Percentiles rank a stretch among this genome's conserved stretches.
Evolutionary conservation across 306 rosid species (phyloP).

Genomic region (Castanopsis chinensis): DNA sequence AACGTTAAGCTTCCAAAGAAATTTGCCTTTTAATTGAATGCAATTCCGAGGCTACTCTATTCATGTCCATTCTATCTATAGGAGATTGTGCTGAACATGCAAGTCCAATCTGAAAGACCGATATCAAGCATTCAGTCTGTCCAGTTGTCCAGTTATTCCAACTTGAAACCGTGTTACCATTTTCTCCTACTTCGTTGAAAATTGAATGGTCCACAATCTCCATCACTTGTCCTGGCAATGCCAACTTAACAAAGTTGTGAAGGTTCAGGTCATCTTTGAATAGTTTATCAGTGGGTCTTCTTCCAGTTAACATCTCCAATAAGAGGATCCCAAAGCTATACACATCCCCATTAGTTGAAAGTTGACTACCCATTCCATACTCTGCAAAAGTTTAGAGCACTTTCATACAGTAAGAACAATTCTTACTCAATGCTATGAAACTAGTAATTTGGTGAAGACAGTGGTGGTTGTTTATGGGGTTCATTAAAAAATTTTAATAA

Average conservation of each 20-base stretch:
- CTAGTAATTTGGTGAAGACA: not conserved
- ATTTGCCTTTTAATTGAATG: not conserved
- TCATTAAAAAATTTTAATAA: too few species aligned
- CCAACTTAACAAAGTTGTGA: constrained; percentile 1
- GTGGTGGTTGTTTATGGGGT: too few species aligned
- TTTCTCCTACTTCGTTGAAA: not conserved
- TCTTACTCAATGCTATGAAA: not conserved
- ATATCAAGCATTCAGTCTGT: not conserved
- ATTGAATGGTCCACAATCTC: not conserved
- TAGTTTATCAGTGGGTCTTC: not conserved
- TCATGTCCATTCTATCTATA: constrained; percentile 1
- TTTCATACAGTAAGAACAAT: not conserved
- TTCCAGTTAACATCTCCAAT: constrained; percentile 11
- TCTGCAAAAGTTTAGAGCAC: not conserved
- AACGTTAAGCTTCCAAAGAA: not conserved
- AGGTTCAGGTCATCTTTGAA: not conserved
- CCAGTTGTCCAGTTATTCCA: not conserved
- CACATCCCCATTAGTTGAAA: not conserved
- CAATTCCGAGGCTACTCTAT: not conserved
- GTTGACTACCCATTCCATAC: constrained; percentile 10
- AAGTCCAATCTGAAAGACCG: constrained; percentile 4
- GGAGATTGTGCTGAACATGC: not conserved
- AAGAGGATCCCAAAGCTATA: constrained; percentile 15
- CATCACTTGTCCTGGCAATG: not conserved
- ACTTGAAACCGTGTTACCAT: not conserved